Evolutionary conservation across 2,329 filamentous ascomycete genomes (phyloP).

Genomic region (Trichothecium sympodiale): DNA sequence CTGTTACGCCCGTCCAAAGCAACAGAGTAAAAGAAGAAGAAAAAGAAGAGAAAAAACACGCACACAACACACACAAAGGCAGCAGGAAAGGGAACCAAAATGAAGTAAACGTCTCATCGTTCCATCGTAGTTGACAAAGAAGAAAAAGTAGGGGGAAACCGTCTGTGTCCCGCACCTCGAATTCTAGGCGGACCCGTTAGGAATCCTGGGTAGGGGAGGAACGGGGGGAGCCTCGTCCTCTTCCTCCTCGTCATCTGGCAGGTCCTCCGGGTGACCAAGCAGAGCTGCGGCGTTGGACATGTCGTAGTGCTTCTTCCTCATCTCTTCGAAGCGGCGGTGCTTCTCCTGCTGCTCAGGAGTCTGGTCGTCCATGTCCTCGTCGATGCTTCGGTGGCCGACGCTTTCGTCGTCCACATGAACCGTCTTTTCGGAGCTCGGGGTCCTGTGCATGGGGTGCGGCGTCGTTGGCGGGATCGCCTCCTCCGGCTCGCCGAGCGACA

Average conservation of each 20-base stretch:
- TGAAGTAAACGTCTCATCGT: no score
- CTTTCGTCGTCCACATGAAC: slow-evolving; percentile 67
- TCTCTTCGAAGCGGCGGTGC: slow-evolving; percentile 80
- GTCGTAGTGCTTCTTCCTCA: slow-evolving; percentile 95
- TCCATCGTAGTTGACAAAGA: not conserved
- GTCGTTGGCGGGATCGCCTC: slow-evolving; percentile 42
- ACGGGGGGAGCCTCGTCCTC: slow-evolving; percentile 38
- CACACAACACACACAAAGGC: no score
- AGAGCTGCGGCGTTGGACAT: slow-evolving; percentile 90
- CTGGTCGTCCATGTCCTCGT: slow-evolving; percentile 36
- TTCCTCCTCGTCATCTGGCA: slow-evolving; percentile 53
- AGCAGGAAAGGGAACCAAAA: no score
- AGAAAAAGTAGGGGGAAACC: slow-evolving; percentile 1
- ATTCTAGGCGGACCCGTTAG: slow-evolving; percentile 23
- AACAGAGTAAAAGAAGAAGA: no score
- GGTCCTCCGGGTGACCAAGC: slow-evolving; percentile 62
- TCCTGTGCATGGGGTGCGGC: slow-evolving; percentile 10
- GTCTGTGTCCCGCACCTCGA: not conserved
- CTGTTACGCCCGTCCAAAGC: no score
- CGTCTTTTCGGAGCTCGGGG: slow-evolving; percentile 45
- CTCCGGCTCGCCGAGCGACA: slow-evolving; percentile 89
- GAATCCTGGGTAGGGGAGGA: slow-evolving; percentile 35
- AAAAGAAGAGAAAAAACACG: no score
- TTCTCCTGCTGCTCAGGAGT: slow-evolving; percentile 74
- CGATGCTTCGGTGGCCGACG: slow-evolving; percentile 47